Evolutionary conservation across 192 early-diverging fungal species (phyloP).

Genomic region (Endogone sp.): DNA sequence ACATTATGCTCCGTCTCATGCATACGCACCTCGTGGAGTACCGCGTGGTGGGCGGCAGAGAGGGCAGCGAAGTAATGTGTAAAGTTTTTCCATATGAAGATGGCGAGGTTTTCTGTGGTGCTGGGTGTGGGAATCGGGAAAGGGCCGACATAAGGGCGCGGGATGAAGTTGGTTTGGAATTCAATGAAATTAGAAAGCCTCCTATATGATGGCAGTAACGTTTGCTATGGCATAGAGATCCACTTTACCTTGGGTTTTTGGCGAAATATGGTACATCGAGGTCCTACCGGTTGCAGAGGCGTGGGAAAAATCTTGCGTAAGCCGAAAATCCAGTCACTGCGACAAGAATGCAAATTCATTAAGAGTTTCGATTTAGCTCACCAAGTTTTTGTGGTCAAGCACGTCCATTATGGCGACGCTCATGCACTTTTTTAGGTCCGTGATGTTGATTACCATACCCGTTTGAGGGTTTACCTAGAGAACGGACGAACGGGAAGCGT

Average conservation of each 20-base stretch:
- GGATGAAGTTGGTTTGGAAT: too few species aligned
- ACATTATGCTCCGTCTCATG: constrained; percentile 69
- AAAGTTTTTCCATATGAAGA: constrained; percentile 76
- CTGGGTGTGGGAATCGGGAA: constrained; percentile 34
- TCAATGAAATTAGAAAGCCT: too few species aligned
- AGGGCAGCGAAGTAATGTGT: constrained; percentile 18
- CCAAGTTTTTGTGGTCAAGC: constrained; percentile 86
- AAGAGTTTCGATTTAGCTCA: constrained; percentile 21
- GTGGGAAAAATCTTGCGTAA: constrained; percentile 10
- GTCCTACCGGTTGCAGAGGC: constrained; percentile 60
- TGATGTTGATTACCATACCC: constrained; percentile 87
- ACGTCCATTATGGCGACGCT: constrained; percentile 66
- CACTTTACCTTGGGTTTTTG: constrained; percentile 40
- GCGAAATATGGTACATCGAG: constrained; percentile 76
- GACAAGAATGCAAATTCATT: too few species aligned
- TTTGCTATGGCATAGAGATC: too few species aligned
- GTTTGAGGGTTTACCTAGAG: constrained; percentile 64
- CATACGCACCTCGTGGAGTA: constrained; percentile 55
- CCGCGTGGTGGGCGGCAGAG: constrained; percentile 18
- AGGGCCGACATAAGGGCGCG: too few species aligned
- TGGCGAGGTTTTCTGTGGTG: constrained; percentile 88
- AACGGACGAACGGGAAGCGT: background rate
- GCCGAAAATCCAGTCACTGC: background rate
- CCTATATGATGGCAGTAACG: too few species aligned
- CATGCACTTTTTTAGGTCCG: constrained; percentile 76